phyloP scores from a whole-genome alignment of 352 stramenopile species.

The Pythium apleroticum region DNA sequence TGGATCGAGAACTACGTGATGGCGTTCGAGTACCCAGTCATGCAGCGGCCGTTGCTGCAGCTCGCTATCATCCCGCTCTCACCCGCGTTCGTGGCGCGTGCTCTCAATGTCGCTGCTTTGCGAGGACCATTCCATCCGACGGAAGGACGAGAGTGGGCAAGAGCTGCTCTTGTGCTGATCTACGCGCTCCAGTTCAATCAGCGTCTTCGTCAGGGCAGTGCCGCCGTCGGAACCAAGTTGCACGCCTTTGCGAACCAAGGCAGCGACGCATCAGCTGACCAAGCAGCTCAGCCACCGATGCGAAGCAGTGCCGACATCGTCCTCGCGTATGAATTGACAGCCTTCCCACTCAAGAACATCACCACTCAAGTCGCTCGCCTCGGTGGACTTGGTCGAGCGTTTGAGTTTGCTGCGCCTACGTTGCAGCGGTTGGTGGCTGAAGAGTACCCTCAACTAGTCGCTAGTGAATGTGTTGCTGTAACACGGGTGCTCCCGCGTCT shows the following conservation, averaged over 20 bases:
- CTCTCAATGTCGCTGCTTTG: constrained; percentile 5
- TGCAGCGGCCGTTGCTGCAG: constrained; percentile 52
- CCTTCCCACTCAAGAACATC: constrained; percentile 39
- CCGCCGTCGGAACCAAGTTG: constrained; percentile 54
- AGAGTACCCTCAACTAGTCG: constrained; percentile 38
- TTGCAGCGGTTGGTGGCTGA: constrained; percentile 54
- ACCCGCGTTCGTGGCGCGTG: constrained; percentile 13
- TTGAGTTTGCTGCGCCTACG: constrained; percentile 57
- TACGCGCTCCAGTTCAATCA: constrained; percentile 77
- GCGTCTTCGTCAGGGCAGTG: constrained; percentile 50
- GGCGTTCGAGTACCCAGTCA: constrained; percentile 71
- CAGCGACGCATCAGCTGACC: constrained; percentile 11
- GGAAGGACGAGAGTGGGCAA: constrained; percentile 35
- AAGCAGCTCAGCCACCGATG: not conserved
- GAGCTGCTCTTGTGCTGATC: constrained; percentile 41
- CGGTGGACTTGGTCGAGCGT: constrained; percentile 36
- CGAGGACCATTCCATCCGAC: constrained; percentile 2
- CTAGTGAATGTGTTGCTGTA: not conserved
- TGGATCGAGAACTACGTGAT: constrained; percentile 80
- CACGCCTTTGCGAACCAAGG: constrained; percentile 35
- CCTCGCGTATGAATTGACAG: constrained; percentile 42
- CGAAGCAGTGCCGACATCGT: constrained; percentile 45
- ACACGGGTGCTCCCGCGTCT: constrained; percentile 5
- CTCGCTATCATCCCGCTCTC: constrained; percentile 63
- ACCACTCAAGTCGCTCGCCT: constrained; percentile 31